A percentile compares a stretch with the other conserved stretches of the same genome.
phyloP scores from a whole-genome alignment of 805 yeast genomes.

The Candida easanensis region DNA sequence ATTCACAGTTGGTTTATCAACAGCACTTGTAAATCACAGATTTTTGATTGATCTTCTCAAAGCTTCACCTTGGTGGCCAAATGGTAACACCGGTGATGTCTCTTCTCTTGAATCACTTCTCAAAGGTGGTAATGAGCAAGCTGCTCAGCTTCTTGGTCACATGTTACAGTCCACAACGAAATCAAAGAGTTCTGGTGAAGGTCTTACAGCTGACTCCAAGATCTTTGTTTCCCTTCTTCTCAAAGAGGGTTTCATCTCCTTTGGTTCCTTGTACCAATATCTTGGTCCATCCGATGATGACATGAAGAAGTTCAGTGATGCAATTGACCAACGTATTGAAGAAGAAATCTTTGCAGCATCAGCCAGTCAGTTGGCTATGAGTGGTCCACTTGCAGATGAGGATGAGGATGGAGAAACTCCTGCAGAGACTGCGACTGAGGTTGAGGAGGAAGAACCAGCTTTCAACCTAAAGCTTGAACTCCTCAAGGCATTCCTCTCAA shows the following conservation, averaged over 20 bases:
- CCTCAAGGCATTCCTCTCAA: slow-evolving; percentile 49
- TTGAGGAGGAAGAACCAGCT: background rate
- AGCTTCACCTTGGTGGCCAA: slow-evolving; percentile 69
- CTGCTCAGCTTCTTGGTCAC: slow-evolving; percentile 52
- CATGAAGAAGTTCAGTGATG: slow-evolving; percentile 41
- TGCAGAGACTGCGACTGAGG: slow-evolving; percentile 6
- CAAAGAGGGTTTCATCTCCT: slow-evolving; percentile 62
- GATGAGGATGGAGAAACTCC: slow-evolving; percentile 39
- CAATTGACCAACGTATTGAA: slow-evolving; percentile 46
- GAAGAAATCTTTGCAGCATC: slow-evolving; percentile 58
- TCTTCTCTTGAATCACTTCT: slow-evolving; percentile 33
- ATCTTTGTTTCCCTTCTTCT: slow-evolving; percentile 53
- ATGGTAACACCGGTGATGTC: slow-evolving; percentile 29
- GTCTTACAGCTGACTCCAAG: slow-evolving; percentile 30
- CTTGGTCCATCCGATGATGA: slow-evolving; percentile 50
- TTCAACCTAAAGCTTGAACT: slow-evolving; percentile 42
- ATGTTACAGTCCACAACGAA: slow-evolving; percentile 23
- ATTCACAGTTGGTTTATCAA: slow-evolving; percentile 48
- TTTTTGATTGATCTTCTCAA: slow-evolving; percentile 51
- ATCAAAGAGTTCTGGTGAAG: slow-evolving; percentile 11
- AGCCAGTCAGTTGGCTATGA: slow-evolving; percentile 80
- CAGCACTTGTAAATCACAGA: slow-evolving; percentile 40
- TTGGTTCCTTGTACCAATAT: slow-evolving; percentile 57
- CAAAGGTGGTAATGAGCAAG: slow-evolving; percentile 53
- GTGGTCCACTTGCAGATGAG: slow-evolving; percentile 77